Percentiles rank a stretch among this genome's conserved stretches.
Conservation (phyloP, 129 eudicot genomes). For the Flaveria robusta region DNA sequence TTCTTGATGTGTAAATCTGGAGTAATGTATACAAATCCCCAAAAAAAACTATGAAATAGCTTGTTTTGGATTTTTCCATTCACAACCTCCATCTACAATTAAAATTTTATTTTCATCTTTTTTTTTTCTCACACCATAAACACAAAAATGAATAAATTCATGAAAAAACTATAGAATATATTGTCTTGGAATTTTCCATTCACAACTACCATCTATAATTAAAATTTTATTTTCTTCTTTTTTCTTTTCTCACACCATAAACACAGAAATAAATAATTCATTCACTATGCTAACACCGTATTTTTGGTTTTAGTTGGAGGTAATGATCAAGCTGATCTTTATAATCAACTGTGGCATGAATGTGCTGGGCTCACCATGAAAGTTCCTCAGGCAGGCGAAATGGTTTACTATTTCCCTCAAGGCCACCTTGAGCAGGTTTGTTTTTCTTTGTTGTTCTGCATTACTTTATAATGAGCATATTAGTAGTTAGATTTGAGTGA, state of each 20-base stretch:
- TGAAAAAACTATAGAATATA: not conserved
- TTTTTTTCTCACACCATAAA: slow-evolving; percentile 1
- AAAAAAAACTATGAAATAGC: not conserved
- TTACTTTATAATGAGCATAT: not conserved
- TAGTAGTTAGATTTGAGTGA: slow-evolving; percentile 10
- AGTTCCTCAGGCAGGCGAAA: slow-evolving; percentile 37
- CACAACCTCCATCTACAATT: not conserved
- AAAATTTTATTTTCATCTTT: not conserved
- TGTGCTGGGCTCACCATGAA: slow-evolving; percentile 36
- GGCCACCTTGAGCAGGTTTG: slow-evolving; percentile 46
- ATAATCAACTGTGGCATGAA: slow-evolving; percentile 35
- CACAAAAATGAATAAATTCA: not conserved
- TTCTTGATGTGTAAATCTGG: not conserved
- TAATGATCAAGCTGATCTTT: slow-evolving; percentile 28
- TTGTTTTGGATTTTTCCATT: not conserved
- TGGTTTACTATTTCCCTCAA: slow-evolving; percentile 46
- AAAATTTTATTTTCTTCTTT: not conserved
- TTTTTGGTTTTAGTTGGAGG: slow-evolving; percentile 22
- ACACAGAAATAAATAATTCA: not conserved
- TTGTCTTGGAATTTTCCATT: not conserved
- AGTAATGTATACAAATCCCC: not conserved
- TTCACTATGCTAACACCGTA: not conserved
- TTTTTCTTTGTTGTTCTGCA: not conserved
- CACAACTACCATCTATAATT: not conserved
- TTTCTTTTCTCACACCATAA: not conserved